Percentiles rank a stretch among this genome's conserved stretches.
These are phyloP conservation scores for Candida peoriensis DNA, from an alignment of 805 yeast genomes.

Conservation along the genomic window DNA sequence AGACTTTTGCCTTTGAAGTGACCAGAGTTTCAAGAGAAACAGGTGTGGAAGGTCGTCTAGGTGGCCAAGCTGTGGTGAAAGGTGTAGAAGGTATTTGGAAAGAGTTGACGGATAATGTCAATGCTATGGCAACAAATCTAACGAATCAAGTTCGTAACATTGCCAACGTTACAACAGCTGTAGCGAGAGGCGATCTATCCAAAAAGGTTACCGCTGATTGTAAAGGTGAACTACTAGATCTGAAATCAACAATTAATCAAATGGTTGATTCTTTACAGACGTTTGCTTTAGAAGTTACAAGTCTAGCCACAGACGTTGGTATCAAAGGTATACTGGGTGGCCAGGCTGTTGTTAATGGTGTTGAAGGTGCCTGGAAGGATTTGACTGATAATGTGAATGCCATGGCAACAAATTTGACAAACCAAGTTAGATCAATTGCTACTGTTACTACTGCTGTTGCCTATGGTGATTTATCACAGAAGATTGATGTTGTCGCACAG, in stretches of 20 bases:
- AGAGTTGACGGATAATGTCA: conserved; percentile 84
- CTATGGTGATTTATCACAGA: conserved; percentile 85
- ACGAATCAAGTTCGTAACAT: conserved; percentile 88
- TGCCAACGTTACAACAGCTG: conserved; percentile 82
- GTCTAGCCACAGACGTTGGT: conserved; percentile 92
- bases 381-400: conserved; percentile 87
- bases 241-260: conserved; percentile 81
- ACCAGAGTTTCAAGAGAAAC: conserved; percentile 88
- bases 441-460: conserved; percentile 94
- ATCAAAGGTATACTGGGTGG: conserved; percentile 89
- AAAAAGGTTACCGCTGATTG: conserved; percentile 86
- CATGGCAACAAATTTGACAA: conserved; percentile 89
- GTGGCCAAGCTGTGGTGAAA: conserved; percentile 84
- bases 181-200: conserved; percentile 84
- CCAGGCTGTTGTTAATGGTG: conserved; percentile 86
- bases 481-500: conserved; percentile 84
- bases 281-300: conserved; percentile 82
- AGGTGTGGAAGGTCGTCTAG: conserved; percentile 86
- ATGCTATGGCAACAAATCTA: conserved; percentile 87
- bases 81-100: conserved; percentile 91
- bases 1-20: conserved; percentile 82
- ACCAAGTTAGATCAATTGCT: conserved; percentile 89
- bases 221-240: conserved; percentile 82
- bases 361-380: conserved; percentile 88
- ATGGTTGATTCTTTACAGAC: conserved; percentile 90